Percentiles rank a stretch among this genome's conserved stretches.
phyloP scores from a whole-genome alignment of 106 monocot species.

The Apostasia ramifera region DNA sequence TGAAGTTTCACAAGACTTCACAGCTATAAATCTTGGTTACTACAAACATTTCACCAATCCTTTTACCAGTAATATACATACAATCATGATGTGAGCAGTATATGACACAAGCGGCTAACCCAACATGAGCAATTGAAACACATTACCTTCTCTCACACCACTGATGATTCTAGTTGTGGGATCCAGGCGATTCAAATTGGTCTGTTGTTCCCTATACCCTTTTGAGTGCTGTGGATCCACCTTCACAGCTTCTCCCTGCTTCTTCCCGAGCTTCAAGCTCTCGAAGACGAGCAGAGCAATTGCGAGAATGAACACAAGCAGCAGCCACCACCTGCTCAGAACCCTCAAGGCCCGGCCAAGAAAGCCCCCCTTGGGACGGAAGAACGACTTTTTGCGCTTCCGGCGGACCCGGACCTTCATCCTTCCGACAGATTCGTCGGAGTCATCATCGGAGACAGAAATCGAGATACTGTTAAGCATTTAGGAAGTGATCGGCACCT shows the following conservation, averaged over 20 bases:
- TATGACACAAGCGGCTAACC: too few relatives aligned
- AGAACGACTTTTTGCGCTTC: conserved; percentile 28
- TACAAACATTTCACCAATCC: too few relatives aligned
- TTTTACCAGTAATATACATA: too few relatives aligned
- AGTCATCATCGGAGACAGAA: conserved; percentile 70
- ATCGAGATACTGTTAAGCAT: conserved; percentile 48
- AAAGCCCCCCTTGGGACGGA: not conserved
- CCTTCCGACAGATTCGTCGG: conserved; percentile 33
- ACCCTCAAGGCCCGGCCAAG: conserved; percentile 18
- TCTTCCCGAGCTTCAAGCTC: conserved; percentile 20
- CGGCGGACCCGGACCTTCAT: conserved; percentile 33
- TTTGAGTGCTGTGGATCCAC: not conserved
- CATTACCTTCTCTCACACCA: conserved; percentile 60
- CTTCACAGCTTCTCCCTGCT: not conserved
- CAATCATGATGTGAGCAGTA: too few relatives aligned
- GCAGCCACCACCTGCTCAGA: conserved; percentile 54
- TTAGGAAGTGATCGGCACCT: conserved; percentile 9
- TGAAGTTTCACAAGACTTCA: too few relatives aligned
- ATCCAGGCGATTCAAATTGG: conserved; percentile 59
- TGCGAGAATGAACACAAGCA: conserved; percentile 48
- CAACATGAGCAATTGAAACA: not conserved
- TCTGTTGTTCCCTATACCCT: not conserved
- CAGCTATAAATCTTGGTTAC: too few relatives aligned
- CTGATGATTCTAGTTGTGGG: conserved; percentile 39
- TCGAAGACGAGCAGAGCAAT: conserved; percentile 44